Evolutionary conservation across 2,329 filamentous ascomycete species (phyloP), one percentile per base, ranked within the genome.

Genomic region (Sporothrix variecibatus): DNA sequence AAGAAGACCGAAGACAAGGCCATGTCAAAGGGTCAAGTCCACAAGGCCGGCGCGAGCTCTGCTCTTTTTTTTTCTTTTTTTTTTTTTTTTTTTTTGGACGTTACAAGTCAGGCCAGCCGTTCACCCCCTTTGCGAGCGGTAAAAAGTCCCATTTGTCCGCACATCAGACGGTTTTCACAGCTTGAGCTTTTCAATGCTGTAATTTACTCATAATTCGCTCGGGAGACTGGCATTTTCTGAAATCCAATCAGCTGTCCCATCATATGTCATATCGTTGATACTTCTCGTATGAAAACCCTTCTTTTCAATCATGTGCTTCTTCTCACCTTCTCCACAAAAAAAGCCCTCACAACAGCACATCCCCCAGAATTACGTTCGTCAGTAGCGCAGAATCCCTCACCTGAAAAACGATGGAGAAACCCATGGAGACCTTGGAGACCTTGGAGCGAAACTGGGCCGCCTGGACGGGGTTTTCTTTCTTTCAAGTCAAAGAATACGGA

Each of bases 141-240:
- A 23, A 40, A 34, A 64, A 62, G 60, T 26, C 60, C 60, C 60
- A 40, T 64, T 20, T 20, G 60, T 65, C 60, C 38, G 60, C 60
- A 43, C 40, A 64, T 64, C 60, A 40, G 31, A 43, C 20, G 60
- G 38, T 26, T 26, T 26, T 43, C 60, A 65, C n/a, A 43, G 5
- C n/a, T 40, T 43, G 15, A 40, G 60, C 11, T 26, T 43, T 43
- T 65, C 2, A 26, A 26, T 5, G 60, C 15, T 65, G 34, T 34
- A 65, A 65, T 43, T 6, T n/a, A 2, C n/a, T 43, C 60, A 26
- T 15, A 43, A 9, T 43, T 3, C 40, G 9, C 12, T 43, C n/a
- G 9, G 12, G 9, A 43, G 40, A 43, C 40, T 43, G 40, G 28
- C 56, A 7, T 7, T 28, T 3, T n/a, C 23, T 17, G 26, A 58